phyloP scores from a whole-genome alignment of 2,329 filamentous ascomycete genomes.

The Talaromyces albobiverticillius region DNA sequence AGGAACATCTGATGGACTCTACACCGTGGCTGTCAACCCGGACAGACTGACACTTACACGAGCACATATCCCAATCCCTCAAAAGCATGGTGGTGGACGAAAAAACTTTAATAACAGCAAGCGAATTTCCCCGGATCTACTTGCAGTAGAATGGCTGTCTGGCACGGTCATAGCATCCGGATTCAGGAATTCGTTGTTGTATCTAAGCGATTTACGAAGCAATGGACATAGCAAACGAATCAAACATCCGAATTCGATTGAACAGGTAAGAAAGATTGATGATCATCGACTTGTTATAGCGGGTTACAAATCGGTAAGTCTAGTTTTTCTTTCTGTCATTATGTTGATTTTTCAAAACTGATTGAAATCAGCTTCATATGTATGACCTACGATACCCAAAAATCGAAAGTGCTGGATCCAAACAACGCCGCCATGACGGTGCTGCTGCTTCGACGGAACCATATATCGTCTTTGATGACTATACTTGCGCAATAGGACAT shows the following conservation, averaged over 20 bases:
- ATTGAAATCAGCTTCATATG: slow-evolving; percentile 33
- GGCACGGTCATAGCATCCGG: slow-evolving; percentile 35
- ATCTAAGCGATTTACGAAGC: slow-evolving; percentile 35
- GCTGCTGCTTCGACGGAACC: slow-evolving; percentile 30
- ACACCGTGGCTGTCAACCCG: slow-evolving; percentile 26
- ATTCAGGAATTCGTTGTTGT: slow-evolving; percentile 31
- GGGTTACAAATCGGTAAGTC: slow-evolving; percentile 30
- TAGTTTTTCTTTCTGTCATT: not conserved
- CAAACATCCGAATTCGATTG: slow-evolving; percentile 32
- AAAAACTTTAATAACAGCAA: not conserved
- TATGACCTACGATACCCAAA: slow-evolving; percentile 40
- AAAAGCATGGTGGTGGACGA: not conserved
- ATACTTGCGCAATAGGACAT: slow-evolving; percentile 24
- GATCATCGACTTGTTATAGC: slow-evolving; percentile 34
- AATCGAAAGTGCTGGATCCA: slow-evolving; percentile 21
- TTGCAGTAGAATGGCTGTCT: slow-evolving; percentile 38
- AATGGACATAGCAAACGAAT: slow-evolving; percentile 29
- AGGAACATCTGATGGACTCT: slow-evolving; percentile 36
- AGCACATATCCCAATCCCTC: slow-evolving; percentile 1
- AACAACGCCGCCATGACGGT: slow-evolving; percentile 22
- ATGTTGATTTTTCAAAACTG: not conserved
- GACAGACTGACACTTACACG: not conserved
- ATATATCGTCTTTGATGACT: slow-evolving; percentile 36
- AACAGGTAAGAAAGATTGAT: slow-evolving; percentile 35
- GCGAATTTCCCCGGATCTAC: slow-evolving; percentile 18